phyloP scores from a whole-genome alignment of 31 red algal species.

The Asparagopsis taxiformis region DNA sequence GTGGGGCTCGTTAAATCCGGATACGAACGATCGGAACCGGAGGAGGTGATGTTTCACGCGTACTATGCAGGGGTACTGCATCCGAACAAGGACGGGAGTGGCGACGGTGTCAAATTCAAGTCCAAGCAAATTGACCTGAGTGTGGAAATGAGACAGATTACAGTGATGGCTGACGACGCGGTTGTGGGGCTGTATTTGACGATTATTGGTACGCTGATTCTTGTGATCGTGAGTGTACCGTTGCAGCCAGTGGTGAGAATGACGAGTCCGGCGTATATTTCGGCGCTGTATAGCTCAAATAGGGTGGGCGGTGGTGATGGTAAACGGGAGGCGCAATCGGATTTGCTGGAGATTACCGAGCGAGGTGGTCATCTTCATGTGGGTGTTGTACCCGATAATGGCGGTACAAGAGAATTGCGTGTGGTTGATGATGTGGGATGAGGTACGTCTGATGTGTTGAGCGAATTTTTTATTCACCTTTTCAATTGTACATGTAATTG shows the following conservation, averaged over 20 bases:
- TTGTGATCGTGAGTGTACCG: not conserved
- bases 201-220: not conserved
- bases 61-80: not conserved
- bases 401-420: too few species aligned
- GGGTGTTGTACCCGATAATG: too few species aligned
- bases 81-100: not conserved
- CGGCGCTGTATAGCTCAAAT: not conserved
- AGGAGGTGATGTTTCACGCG: not conserved
- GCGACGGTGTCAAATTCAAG: not conserved
- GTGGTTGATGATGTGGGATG: too few species aligned
- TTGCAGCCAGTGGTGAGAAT: not conserved
- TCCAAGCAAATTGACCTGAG: not conserved
- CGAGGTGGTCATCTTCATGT: too few species aligned
- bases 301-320: not conserved
- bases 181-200: not conserved
- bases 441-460: too few species aligned
- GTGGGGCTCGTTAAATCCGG: not conserved
- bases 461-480: too few species aligned
- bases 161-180: not conserved
- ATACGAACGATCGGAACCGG: not conserved
- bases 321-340: too few species aligned
- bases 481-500: too few species aligned
- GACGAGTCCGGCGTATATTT: not conserved
- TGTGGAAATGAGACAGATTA: not conserved
- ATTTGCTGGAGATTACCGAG: too few species aligned